These are phyloP conservation scores for Dryadomyces sulphureus DNA, from an alignment of 2,329 filamentous ascomycete genomes.

Conservation along the genomic window DNA sequence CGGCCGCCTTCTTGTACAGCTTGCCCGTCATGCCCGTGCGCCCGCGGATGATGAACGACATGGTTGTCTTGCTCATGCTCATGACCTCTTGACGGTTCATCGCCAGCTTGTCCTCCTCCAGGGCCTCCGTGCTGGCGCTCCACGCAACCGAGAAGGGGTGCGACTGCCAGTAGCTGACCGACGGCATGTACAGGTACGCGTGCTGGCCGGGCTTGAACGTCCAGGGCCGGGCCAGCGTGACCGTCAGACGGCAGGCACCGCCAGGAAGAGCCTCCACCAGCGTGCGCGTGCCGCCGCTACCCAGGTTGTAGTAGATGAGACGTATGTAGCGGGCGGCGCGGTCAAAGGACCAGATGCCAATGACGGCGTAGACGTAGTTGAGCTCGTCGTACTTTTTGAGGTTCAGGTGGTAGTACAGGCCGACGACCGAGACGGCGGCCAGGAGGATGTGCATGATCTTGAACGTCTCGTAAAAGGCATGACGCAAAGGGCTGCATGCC, in stretches of 20 bases:
- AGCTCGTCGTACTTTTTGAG: slow-evolving; percentile 39
- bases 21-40: slow-evolving; percentile 59
- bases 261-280: slow-evolving; percentile 63
- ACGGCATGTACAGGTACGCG: slow-evolving; percentile 65
- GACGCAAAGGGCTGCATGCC: slow-evolving; percentile 54
- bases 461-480: slow-evolving; percentile 70
- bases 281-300: slow-evolving; percentile 50
- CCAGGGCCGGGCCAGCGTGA: slow-evolving; percentile 65
- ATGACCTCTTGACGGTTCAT: slow-evolving; percentile 44
- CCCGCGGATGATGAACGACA: slow-evolving; percentile 60
- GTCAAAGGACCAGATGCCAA: slow-evolving; percentile 55
- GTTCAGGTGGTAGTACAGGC: slow-evolving; percentile 52
- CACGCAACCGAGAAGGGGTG: slow-evolving; percentile 71
- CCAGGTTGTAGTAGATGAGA: slow-evolving; percentile 51
- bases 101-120: slow-evolving; percentile 38
- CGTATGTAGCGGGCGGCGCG: slow-evolving; percentile 43
- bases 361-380: slow-evolving; percentile 43
- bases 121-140: slow-evolving; percentile 49
- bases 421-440: slow-evolving; percentile 43
- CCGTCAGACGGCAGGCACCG: slow-evolving; percentile 58
- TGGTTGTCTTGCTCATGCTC: slow-evolving; percentile 44
- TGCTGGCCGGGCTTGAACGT: slow-evolving; percentile 61
- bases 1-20: slow-evolving; percentile 52
- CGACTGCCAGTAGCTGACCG: slow-evolving; percentile 56
- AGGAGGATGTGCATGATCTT: slow-evolving; percentile 55